Evolutionary conservation across 495 filamentous ascomycete genomes (phyloP).

Genomic region (Venustampulla echinocandica): DNA sequence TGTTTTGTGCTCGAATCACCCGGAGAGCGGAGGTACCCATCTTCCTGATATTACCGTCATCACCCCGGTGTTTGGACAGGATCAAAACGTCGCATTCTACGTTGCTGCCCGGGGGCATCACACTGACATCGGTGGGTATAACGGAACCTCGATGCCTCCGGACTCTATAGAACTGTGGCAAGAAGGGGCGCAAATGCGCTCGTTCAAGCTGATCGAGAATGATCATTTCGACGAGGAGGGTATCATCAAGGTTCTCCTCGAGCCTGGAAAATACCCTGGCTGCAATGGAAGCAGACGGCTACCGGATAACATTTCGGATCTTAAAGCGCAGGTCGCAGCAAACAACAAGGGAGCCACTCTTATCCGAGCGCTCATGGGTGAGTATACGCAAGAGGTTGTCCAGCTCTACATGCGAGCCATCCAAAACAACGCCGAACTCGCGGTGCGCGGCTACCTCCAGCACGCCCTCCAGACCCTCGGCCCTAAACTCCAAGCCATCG

Average conservation of each 20-base stretch:
- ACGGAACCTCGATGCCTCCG: slow-evolving; percentile 24
- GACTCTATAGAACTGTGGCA: slow-evolving; percentile 25
- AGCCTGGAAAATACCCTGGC: slow-evolving; percentile 25
- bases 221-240: slow-evolving; percentile 27
- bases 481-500: slow-evolving; percentile 21
- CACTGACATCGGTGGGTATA: slow-evolving; percentile 27
- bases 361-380: slow-evolving; percentile 21
- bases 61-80: slow-evolving; percentile 22
- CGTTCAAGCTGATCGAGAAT: slow-evolving; percentile 23
- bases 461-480: slow-evolving; percentile 8
- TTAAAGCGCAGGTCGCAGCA: slow-evolving; percentile 29
- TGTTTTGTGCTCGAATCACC: slow-evolving; percentile 23
- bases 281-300: slow-evolving; percentile 25
- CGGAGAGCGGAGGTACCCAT: slow-evolving; percentile 22
- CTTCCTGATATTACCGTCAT: slow-evolving; percentile 26
- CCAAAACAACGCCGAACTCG: slow-evolving; percentile 24
- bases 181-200: slow-evolving; percentile 29
- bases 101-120: slow-evolving; percentile 28
- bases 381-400: slow-evolving; percentile 20
- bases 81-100: slow-evolving; percentile 25
- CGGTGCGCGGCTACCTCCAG: slow-evolving; percentile 24
- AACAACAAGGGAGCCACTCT: slow-evolving; percentile 27
- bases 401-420: slow-evolving; percentile 26
- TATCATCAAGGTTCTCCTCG: slow-evolving; percentile 25
- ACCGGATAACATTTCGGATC: slow-evolving; percentile 26